Evolutionary conservation across 2,329 filamentous ascomycete species (phyloP).

Genomic region (Lecanicillium sp.): DNA sequence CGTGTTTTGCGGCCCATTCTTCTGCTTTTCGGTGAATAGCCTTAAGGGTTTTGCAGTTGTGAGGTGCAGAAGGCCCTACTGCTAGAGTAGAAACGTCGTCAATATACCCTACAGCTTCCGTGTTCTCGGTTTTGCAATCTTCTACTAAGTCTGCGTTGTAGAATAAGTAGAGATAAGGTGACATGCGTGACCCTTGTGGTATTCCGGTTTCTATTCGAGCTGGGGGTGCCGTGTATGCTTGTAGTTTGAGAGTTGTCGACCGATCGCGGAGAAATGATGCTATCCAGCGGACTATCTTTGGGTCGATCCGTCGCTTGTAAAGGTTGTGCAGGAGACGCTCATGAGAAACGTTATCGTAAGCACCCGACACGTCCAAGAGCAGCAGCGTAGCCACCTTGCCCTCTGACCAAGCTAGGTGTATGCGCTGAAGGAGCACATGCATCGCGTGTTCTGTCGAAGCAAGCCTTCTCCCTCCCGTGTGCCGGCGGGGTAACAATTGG

Average conservation of each 20-base stretch:
- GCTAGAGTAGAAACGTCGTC: slow-evolving; percentile 10
- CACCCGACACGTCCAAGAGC: slow-evolving; percentile 11
- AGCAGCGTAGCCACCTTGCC: slow-evolving; percentile 10
- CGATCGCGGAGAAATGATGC: slow-evolving; percentile 12
- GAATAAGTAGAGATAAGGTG: slow-evolving; percentile 19
- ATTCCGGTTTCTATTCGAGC: slow-evolving; percentile 12
- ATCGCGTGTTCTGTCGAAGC: slow-evolving; percentile 10
- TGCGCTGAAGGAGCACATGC: slow-evolving; percentile 8
- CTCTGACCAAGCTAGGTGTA: slow-evolving; percentile 9
- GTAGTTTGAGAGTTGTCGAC: slow-evolving; percentile 9
- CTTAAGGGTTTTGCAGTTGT: slow-evolving; percentile 13
- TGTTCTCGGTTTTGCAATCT: slow-evolving; percentile 8
- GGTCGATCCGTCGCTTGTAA: slow-evolving; percentile 10
- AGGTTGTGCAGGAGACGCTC: slow-evolving; percentile 12
- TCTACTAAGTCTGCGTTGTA: slow-evolving; percentile 19
- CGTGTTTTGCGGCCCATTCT: slow-evolving; percentile 13
- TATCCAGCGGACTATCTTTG: slow-evolving; percentile 14
- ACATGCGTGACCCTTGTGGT: slow-evolving; percentile 17
- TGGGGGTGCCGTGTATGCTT: slow-evolving; percentile 9
- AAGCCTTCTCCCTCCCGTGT: slow-evolving; percentile 9
- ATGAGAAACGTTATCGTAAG: slow-evolving; percentile 11
- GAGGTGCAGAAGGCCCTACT: slow-evolving; percentile 7
- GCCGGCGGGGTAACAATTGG: slow-evolving; percentile 2
- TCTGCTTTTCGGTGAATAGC: slow-evolving; percentile 10
- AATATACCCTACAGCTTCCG: slow-evolving; percentile 10